phyloP scores from a whole-genome alignment of 148 eudicot species.

The Agrostemma githago region DNA sequence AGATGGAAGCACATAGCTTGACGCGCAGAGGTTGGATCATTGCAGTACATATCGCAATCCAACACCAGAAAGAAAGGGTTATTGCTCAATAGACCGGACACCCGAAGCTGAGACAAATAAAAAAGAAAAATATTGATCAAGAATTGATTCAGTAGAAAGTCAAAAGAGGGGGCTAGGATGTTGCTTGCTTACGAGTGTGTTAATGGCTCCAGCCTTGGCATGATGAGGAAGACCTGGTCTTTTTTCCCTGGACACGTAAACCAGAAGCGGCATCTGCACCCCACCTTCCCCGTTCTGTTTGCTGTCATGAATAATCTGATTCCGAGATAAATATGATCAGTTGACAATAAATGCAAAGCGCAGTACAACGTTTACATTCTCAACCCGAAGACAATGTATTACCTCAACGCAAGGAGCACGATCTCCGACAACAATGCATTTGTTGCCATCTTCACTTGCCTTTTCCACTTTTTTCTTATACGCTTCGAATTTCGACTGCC shows the following conservation, averaged over 20 bases:
- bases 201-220: slow-evolving; percentile 67
- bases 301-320: slow-evolving; percentile 28
- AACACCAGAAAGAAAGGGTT: slow-evolving; percentile 40
- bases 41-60: slow-evolving; percentile 62
- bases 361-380: background rate
- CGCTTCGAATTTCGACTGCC: slow-evolving; percentile 32
- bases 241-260: slow-evolving; percentile 56
- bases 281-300: slow-evolving; percentile 16
- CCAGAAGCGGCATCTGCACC: slow-evolving; percentile 48
- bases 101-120: slow-evolving; percentile 30
- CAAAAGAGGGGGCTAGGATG: too few species aligned
- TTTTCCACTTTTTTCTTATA: slow-evolving; percentile 20
- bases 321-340: background rate
- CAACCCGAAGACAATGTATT: background rate
- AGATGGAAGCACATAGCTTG: slow-evolving; percentile 67
- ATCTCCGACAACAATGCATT: slow-evolving; percentile 33
- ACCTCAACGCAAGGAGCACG: slow-evolving; percentile 31
- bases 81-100: slow-evolving; percentile 53
- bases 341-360: background rate
- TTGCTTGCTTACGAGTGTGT: slow-evolving; percentile 40
- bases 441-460: slow-evolving; percentile 23
- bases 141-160: too few species aligned
- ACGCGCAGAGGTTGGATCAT: slow-evolving; percentile 48
- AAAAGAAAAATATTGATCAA: too few species aligned
- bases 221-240: slow-evolving; percentile 56